Percentiles rank a stretch among this genome's conserved stretches.
These are phyloP conservation scores for Metarhizium sp. DNA, from an alignment of 2,329 filamentous ascomycete genomes.

Conservation along the genomic window DNA sequence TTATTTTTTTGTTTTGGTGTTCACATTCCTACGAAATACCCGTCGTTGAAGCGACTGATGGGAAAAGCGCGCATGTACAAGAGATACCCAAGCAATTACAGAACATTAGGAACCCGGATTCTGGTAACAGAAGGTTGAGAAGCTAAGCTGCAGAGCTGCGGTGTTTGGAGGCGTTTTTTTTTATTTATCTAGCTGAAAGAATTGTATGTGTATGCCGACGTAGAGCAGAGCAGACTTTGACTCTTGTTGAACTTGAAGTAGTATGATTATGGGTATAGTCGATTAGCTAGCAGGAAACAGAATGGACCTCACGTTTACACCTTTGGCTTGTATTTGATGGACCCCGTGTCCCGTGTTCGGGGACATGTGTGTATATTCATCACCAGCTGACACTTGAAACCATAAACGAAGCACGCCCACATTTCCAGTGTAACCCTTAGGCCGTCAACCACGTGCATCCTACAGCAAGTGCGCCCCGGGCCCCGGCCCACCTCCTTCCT, in stretches of 20 bases:
- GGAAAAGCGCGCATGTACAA: conserved; percentile 2
- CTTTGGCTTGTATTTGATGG: too few species aligned
- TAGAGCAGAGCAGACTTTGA: neutral
- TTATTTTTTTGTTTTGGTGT: conserved; percentile 1
- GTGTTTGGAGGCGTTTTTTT: conserved; percentile 7
- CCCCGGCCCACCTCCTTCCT: too few species aligned
- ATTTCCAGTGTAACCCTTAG: too few species aligned
- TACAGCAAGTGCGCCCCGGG: too few species aligned
- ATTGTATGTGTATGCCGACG: neutral
- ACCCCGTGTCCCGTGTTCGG: too few species aligned
- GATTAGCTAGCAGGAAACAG: neutral
- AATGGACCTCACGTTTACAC: neutral
- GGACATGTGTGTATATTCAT: too few species aligned
- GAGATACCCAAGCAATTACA: conserved; percentile 9
- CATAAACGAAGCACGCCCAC: too few species aligned
- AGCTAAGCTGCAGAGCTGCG: conserved; percentile 3
- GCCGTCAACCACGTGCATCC: too few species aligned
- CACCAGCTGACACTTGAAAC: too few species aligned
- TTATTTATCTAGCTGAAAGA: neutral
- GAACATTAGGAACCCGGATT: neutral
- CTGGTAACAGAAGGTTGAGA: conserved; percentile 1
- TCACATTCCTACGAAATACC: conserved; percentile 4
- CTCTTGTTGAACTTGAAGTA: neutral
- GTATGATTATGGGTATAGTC: neutral
- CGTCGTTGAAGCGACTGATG: conserved; percentile 1